These are phyloP conservation scores for Kuraishia borneana DNA, from an alignment of 805 yeast species.

Conservation along the genomic window DNA sequence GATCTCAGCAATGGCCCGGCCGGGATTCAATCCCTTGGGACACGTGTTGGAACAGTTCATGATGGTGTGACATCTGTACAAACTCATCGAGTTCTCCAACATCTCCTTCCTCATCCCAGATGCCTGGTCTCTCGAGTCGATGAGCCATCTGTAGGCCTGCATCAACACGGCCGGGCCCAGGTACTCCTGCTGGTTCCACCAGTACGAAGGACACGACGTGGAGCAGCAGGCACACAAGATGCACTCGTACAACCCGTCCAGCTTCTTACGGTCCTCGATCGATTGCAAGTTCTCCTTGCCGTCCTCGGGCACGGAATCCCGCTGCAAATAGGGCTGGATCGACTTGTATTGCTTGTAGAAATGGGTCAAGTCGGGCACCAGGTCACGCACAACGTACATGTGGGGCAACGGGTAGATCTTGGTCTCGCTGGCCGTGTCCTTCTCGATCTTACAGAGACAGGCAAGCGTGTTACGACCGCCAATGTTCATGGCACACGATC, in stretches of 20 bases:
- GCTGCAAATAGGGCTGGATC: constrained; percentile 92
- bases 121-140: constrained; percentile 94
- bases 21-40: constrained; percentile 97
- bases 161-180: constrained; percentile 97
- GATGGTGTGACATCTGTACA: constrained; percentile 98
- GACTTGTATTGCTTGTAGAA: constrained; percentile 98
- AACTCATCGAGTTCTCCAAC: constrained; percentile 94
- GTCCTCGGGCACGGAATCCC: constrained; percentile 68
- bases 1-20: constrained; percentile 93
- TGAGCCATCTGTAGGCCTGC: constrained; percentile 99
- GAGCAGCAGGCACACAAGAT: constrained; percentile 98
- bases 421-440: constrained; percentile 57
- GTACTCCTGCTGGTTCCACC: constrained; percentile 99
- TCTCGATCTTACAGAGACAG: constrained; percentile 89
- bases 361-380: constrained; percentile 95
- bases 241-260: constrained; percentile 96
- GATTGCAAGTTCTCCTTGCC: constrained; percentile 91
- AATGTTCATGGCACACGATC: constrained; percentile 99
- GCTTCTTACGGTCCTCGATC: constrained; percentile 86
- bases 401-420: constrained; percentile 97
- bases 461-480: constrained; percentile 97
- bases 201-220: constrained; percentile 97
- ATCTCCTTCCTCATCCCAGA: constrained; percentile 67
- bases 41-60: constrained; percentile 98
- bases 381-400: constrained; percentile 94